Conservation (phyloP, 2,329 filamentous ascomycete genomes). For the Hymenoscyphus linearis region DNA sequence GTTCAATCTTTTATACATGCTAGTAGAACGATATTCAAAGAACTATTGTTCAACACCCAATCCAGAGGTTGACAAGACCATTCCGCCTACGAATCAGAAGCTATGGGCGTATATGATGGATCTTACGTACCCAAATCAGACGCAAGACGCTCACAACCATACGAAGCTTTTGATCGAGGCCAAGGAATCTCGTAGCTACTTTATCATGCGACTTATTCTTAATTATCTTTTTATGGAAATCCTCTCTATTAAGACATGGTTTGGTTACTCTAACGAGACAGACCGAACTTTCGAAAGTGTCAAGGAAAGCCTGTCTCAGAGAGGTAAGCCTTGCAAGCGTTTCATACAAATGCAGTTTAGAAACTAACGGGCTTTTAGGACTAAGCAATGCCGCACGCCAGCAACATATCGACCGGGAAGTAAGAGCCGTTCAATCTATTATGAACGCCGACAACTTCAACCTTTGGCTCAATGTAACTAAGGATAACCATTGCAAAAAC, state of each 20-base stretch:
- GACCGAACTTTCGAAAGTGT: conserved; percentile 23
- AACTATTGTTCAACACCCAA: conserved; percentile 23
- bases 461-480: conserved; percentile 16
- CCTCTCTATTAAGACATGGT: conserved; percentile 33
- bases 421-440: conserved; percentile 35
- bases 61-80: conserved; percentile 17
- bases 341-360: not conserved
- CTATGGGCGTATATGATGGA: conserved; percentile 37
- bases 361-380: conserved; percentile 11
- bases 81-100: conserved; percentile 20
- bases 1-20: conserved; percentile 17
- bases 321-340: conserved; percentile 26
- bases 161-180: conserved; percentile 33
- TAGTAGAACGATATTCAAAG: conserved; percentile 29
- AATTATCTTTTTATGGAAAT: conserved; percentile 35
- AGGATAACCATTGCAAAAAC: conserved; percentile 21
- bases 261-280: conserved; percentile 28
- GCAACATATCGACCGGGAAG: conserved; percentile 34
- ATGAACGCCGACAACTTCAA: conserved; percentile 33
- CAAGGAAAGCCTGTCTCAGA: conserved; percentile 16
- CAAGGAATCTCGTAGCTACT: conserved; percentile 30
- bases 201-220: conserved; percentile 36
- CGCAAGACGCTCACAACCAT: conserved; percentile 32
- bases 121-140: conserved; percentile 26
- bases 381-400: conserved; percentile 28